Evolutionary conservation across 2,329 filamentous ascomycete species (phyloP), one percentile per base, ranked within the genome.

Genomic region (Arthroderma sp.): DNA sequence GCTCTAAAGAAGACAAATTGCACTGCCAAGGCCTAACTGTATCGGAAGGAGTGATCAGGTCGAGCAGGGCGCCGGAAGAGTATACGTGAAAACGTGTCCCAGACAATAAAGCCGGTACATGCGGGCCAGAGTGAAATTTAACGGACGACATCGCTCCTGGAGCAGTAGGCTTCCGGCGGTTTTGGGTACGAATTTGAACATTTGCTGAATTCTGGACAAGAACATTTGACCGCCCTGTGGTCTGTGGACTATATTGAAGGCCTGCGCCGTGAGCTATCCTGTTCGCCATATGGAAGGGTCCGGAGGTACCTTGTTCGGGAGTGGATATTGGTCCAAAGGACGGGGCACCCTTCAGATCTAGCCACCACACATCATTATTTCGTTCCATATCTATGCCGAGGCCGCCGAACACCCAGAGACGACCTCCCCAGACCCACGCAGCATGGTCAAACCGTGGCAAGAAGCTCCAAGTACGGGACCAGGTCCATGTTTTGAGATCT

Each of bases 321-420:
- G 78, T 62, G 44, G 83, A 80, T 29, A 77, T 70, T 32, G 80
- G 78, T 55, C 87, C 81, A 53, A 94, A 88, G 39, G 87, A 85
- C 1, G 88, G 87, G 48, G 78, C 87, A 31, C 86, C 87, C 61
- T 94, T 89, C 41, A 98, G 74, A 64, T 98, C 91, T 37, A 98
- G 71, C 88, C 91, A 98, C 84, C 87, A 95, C 37, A 98, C 75
- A 62, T 98, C 91, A 48, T 86, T 89, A 49, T 84, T 86, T 56
- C 94, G 89, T 67, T 96, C 88, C 86, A 96, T 94, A 53, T 95
- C 88, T 54, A 91, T 85, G 50, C 86, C 91, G 41, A 98, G 73
- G 2, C 91, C 91, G 34, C 91, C 91, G 62, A 94, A 95, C 5
- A 96, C 87, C 89, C 89, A 98, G 31, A 98, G 81, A 37, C 86